Conservation (phyloP, 2,329 filamentous ascomycete genomes). For the Pseudocercospora cruenta region DNA sequence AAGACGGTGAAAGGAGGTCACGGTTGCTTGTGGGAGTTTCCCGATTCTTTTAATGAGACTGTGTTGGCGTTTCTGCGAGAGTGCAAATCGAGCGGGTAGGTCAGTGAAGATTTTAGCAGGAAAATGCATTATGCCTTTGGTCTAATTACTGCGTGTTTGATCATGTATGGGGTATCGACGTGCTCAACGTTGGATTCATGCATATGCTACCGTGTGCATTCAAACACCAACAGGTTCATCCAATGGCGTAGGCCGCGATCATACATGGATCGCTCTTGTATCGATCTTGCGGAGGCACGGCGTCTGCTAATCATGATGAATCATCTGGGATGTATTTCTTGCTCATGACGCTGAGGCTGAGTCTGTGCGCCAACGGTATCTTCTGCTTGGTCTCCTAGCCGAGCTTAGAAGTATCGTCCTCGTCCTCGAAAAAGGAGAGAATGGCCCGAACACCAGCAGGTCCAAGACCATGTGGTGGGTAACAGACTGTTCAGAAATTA, state of each 20-base stretch:
- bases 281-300: not conserved
- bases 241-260: not conserved
- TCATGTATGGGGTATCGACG: not conserved
- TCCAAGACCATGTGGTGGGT: constrained; percentile 82
- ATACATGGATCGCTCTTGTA: not conserved
- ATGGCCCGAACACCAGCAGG: constrained; percentile 82
- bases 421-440: constrained; percentile 85
- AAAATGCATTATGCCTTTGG: not conserved
- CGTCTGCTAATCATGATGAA: not conserved
- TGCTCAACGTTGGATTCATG: not conserved
- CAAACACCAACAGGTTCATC: not conserved
- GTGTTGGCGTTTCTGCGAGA: constrained; percentile 21
- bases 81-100: not conserved
- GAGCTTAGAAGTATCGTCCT: constrained; percentile 40
- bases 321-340: not conserved
- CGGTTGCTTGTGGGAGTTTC: constrained; percentile 31
- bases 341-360: not conserved
- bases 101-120: not conserved
- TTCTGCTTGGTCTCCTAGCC: constrained; percentile 22
- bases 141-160: not conserved
- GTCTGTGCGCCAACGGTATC: not conserved
- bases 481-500: constrained; percentile 63
- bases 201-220: not conserved
- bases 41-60: constrained; percentile 27
- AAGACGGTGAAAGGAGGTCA: constrained; percentile 31